Evolutionary conservation across 2,329 filamentous ascomycete species (phyloP).

Genomic region (Penicillium freii): DNA sequence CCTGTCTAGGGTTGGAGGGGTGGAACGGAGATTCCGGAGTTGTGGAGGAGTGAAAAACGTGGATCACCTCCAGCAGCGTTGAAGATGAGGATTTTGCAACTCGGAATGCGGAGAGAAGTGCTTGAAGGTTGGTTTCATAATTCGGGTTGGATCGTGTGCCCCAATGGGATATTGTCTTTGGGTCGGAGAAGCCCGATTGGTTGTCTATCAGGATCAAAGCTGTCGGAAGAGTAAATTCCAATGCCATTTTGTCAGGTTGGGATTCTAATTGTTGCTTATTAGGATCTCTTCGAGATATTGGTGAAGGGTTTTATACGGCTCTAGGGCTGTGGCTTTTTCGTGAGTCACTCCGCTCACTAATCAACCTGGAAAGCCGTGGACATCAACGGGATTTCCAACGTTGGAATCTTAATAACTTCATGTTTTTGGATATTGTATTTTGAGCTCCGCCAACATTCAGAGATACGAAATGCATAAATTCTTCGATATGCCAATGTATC

Average conservation of each 20-base stretch:
- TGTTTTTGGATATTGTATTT: not conserved
- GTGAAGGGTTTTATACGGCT: not conserved
- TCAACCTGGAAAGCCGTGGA: not conserved
- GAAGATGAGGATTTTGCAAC: conserved; percentile 18
- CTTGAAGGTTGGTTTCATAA: conserved; percentile 46
- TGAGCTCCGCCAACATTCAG: not conserved
- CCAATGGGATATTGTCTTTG: conserved; percentile 34
- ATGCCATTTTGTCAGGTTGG: conserved; percentile 12
- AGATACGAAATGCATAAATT: not conserved
- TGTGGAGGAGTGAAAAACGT: conserved; percentile 48
- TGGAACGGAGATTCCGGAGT: conserved; percentile 38
- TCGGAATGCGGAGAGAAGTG: conserved; percentile 40
- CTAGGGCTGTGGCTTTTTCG: not conserved
- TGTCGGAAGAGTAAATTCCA: conserved; percentile 32
- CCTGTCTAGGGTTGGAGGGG: conserved; percentile 30
- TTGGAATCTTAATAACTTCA: not conserved
- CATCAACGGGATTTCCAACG: no score
- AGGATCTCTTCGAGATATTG: no score
- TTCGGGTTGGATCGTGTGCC: conserved; percentile 46
- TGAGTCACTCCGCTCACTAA: not conserved
- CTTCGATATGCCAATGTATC: not conserved
- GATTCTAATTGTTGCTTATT: not conserved
- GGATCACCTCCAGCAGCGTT: conserved; percentile 39
- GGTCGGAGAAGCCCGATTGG: conserved; percentile 45
- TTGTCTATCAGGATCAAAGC: conserved; percentile 51